Evolutionary conservation across 495 filamentous ascomycete species (phyloP).

Genomic region (Lophium mytilinum): DNA sequence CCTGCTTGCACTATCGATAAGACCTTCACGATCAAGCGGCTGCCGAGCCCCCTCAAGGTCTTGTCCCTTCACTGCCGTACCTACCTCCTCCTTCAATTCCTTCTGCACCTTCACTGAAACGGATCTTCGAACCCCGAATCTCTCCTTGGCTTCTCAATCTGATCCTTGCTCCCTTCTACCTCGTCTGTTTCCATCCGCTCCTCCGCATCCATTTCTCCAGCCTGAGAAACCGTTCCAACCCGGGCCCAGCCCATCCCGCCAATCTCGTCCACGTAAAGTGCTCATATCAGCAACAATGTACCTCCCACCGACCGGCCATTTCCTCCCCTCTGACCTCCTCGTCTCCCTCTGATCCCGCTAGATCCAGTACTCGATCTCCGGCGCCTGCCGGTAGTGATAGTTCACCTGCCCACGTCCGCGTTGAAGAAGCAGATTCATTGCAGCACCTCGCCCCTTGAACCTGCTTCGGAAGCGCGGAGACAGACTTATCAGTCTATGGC

Average conservation of each 20-base stretch:
- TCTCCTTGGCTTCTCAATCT: conserved; percentile 56
- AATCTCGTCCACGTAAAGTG: conserved; percentile 53
- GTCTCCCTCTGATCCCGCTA: conserved; percentile 75
- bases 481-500: conserved; percentile 74
- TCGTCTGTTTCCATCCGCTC: conserved; percentile 53
- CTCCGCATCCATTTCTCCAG: conserved; percentile 53
- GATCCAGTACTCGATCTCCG: conserved; percentile 79
- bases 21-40: no score
- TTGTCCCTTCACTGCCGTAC: no score
- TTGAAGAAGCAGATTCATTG: conserved; percentile 60
- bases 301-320: conserved; percentile 30
- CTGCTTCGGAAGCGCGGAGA: conserved; percentile 62
- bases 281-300: conserved; percentile 76
- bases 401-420: conserved; percentile 82
- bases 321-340: conserved; percentile 50
- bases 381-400: conserved; percentile 77
- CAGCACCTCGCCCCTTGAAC: conserved; percentile 52
- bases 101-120: conserved; percentile 39
- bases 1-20: no score
- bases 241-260: conserved; percentile 59
- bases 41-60: no score
- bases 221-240: conserved; percentile 64
- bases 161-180: no score
- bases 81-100: conserved; percentile 31
- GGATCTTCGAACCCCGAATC: conserved; percentile 49